Conservation (phyloP, 352 stramenopile species). For the Globisporangium parvum region DNA sequence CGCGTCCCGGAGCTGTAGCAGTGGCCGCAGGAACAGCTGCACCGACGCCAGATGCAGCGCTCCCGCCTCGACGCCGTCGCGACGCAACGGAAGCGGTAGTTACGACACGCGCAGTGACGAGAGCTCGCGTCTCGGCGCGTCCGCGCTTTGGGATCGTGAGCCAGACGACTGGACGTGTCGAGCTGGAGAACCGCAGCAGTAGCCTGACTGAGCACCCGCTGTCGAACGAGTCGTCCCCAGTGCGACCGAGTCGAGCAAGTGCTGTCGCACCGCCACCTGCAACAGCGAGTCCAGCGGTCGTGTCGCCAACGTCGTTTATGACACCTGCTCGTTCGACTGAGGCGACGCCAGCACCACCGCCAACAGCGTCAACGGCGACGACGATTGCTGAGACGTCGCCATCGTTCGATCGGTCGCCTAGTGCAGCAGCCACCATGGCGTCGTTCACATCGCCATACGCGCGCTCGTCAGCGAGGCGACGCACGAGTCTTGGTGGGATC, state of each 20-base stretch:
- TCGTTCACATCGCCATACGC: too few relatives aligned
- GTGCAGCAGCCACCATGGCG: neutral
- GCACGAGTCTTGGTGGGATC: neutral
- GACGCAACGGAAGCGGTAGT: neutral
- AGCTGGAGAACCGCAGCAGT: slow-evolving; percentile 11
- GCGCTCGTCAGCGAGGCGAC: neutral
- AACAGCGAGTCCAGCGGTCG: too few relatives aligned
- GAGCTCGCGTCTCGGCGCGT: neutral
- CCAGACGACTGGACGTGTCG: slow-evolving; percentile 10
- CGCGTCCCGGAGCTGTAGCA: too few relatives aligned
- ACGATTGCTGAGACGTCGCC: too few relatives aligned
- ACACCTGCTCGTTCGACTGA: neutral
- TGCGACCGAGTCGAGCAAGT: neutral
- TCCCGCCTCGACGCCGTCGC: neutral
- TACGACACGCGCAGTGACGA: neutral
- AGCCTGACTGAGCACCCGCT: neutral
- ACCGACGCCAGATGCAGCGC: neutral
- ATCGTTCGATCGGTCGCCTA: neutral
- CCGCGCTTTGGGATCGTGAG: slow-evolving; percentile 13
- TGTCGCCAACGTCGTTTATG: neutral
- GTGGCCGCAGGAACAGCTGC: too few relatives aligned
- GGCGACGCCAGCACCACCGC: neutral
- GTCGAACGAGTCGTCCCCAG: too few relatives aligned
- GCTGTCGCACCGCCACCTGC: too few relatives aligned
- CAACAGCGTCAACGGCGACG: neutral